Conservation (phyloP, 345 rosid genomes). For the Mercurialis annua region DNA sequence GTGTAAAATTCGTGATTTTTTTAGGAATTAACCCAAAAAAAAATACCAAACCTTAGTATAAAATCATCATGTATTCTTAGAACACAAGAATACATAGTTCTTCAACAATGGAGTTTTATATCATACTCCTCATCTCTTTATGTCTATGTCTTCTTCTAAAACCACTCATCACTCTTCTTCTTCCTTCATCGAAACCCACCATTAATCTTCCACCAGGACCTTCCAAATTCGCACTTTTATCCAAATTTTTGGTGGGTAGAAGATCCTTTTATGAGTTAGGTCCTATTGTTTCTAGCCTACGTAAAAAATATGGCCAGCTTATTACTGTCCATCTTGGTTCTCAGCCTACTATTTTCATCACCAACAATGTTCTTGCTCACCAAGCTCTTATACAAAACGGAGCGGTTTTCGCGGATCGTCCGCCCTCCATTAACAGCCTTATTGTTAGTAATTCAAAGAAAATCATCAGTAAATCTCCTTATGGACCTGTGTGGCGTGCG, state of each 20-base stretch:
- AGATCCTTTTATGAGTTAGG: constrained; percentile 11
- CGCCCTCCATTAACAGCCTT: background rate
- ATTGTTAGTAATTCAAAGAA: background rate
- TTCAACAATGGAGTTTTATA: background rate
- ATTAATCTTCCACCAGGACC: constrained; percentile 9
- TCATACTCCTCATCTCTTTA: background rate
- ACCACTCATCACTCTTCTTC: background rate
- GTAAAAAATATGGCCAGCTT: constrained; percentile 4
- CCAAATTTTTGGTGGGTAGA: background rate
- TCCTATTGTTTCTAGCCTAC: background rate
- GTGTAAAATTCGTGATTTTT: no score
- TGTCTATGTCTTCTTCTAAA: constrained; percentile 5
- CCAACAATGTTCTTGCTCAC: constrained; percentile 10
- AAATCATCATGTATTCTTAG: no score
- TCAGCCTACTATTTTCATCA: constrained; percentile 6
- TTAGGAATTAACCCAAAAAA: no score
- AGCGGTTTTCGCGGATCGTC: constrained; percentile 20
- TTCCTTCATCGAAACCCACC: background rate
- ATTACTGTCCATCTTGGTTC: constrained; percentile 17
- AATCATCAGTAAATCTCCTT: constrained; percentile 6
- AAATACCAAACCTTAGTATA: no score
- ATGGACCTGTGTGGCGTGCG: constrained; percentile 19
- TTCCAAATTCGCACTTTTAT: background rate
- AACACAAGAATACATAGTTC: no score
- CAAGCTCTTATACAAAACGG: constrained; percentile 16